A percentile compares a stretch with the other conserved stretches of the same genome.
These are phyloP conservation scores for Cryoendolithus antarcticus DNA, from an alignment of 2,329 filamentous ascomycete genomes.

Conservation along the genomic window DNA sequence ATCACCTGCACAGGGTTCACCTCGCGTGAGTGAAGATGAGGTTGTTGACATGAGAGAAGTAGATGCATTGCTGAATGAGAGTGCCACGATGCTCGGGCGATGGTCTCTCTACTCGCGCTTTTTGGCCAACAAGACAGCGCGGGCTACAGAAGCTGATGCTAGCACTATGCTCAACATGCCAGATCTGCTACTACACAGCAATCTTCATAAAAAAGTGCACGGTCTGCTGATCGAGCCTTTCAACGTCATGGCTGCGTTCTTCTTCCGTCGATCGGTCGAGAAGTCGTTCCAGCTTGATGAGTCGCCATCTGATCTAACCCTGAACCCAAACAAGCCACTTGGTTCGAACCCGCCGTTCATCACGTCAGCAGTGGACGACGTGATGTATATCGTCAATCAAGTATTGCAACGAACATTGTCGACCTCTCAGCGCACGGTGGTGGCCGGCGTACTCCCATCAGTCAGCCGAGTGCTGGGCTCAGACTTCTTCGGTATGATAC, in stretches of 20 bases:
- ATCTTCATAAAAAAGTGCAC: constrained; percentile 65
- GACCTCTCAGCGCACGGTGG: constrained; percentile 69
- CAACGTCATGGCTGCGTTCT: constrained; percentile 88
- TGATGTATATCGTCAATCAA: constrained; percentile 97
- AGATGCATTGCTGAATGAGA: constrained; percentile 75
- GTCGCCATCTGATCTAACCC: constrained; percentile 62
- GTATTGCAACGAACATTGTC: constrained; percentile 76
- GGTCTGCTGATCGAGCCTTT: constrained; percentile 68
- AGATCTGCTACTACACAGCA: constrained; percentile 63
- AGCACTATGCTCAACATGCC: constrained; percentile 48
- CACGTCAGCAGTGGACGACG: constrained; percentile 89
- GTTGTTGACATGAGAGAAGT: constrained; percentile 94
- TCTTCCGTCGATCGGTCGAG: constrained; percentile 90
- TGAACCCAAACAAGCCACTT: constrained; percentile 60
- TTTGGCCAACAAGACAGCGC: constrained; percentile 67
- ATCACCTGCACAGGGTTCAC: constrained; percentile 55
- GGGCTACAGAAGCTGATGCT: constrained; percentile 8
- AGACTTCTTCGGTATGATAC: constrained; percentile 94
- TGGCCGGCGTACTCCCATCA: constrained; percentile 65
- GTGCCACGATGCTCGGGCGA: constrained; percentile 78
- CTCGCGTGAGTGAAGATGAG: constrained; percentile 72
- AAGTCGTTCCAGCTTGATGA: constrained; percentile 97
- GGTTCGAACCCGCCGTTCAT: constrained; percentile 77
- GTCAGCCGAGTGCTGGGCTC: constrained; percentile 68
- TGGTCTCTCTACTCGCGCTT: constrained; percentile 93